Conservation (phyloP, 225 moss, liverwort and hornwort species). For the Ulota crispa region DNA sequence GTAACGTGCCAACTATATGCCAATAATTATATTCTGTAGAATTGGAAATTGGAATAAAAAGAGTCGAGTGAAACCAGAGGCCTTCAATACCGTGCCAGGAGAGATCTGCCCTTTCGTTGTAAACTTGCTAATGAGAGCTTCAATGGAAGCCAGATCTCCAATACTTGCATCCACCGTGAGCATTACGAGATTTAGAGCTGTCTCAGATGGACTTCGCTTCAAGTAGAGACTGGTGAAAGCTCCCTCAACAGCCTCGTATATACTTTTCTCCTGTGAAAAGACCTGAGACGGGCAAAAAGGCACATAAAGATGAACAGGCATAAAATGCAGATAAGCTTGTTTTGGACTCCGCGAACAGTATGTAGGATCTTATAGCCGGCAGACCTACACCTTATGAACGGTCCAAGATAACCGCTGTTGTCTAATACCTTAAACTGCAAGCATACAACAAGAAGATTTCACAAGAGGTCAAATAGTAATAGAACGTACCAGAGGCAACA, state of each 20-base stretch:
- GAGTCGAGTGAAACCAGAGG: slow-evolving; percentile 21
- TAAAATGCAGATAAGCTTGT: background rate
- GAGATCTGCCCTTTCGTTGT: slow-evolving; percentile 64
- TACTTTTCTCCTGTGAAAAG: slow-evolving; percentile 78
- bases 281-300: slow-evolving; percentile 54
- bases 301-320: slow-evolving; percentile 19
- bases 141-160: slow-evolving; percentile 92
- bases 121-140: slow-evolving; percentile 84
- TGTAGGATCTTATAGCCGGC: slow-evolving; percentile 1
- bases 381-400: background rate
- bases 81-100: slow-evolving; percentile 69
- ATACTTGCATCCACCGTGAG: slow-evolving; percentile 84
- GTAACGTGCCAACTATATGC: slow-evolving; percentile 7
- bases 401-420: background rate
- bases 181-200: slow-evolving; percentile 73
- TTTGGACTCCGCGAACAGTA: background rate
- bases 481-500: slow-evolving; percentile 81
- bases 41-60: slow-evolving; percentile 7
- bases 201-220: slow-evolving; percentile 71
- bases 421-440: slow-evolving; percentile 8
- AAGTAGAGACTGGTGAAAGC: slow-evolving; percentile 84
- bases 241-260: slow-evolving; percentile 75
- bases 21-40: slow-evolving; percentile 9
- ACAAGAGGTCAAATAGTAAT: slow-evolving; percentile 3
- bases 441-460: background rate